These are phyloP conservation scores for Linaria vulgaris DNA, from an alignment of 257 asterid genomes.

Conservation along the genomic window DNA sequence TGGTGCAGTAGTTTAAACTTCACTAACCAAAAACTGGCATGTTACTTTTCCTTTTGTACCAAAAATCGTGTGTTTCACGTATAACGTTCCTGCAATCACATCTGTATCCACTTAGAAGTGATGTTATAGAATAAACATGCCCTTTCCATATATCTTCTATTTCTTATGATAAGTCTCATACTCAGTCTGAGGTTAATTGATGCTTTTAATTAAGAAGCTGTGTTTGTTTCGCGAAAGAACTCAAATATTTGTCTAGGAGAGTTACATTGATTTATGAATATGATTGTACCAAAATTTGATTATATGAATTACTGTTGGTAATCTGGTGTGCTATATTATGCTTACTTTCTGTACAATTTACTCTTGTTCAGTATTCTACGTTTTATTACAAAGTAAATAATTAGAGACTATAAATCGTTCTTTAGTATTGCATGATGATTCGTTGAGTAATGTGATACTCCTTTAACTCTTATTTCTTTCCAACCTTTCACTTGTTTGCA, in stretches of 20 bases:
- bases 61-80: not conserved
- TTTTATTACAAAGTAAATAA: too few relatives aligned
- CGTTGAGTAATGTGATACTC: constrained; percentile 8
- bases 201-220: too few relatives aligned
- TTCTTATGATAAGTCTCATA: not conserved
- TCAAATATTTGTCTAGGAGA: too few relatives aligned
- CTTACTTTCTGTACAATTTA: constrained; percentile 4
- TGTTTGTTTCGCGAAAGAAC: not conserved
- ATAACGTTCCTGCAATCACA: not conserved
- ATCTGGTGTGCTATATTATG: not conserved
- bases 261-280: too few relatives aligned
- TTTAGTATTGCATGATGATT: constrained; percentile 4
- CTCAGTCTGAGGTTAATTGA: not conserved
- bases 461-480: constrained; percentile 12
- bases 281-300: not conserved
- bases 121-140: not conserved
- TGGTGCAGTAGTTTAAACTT: constrained; percentile 3
- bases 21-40: not conserved
- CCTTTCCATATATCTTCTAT: not conserved
- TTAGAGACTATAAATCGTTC: too few relatives aligned
- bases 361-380: too few relatives aligned
- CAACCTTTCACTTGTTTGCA: constrained; percentile 32
- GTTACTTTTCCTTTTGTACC: not conserved
- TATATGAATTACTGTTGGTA: not conserved
- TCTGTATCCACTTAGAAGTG: not conserved